Percentiles rank a stretch among this genome's conserved stretches.
Evolutionary conservation across 306 rosid species (phyloP).

Genomic region (Vigna angularis): DNA sequence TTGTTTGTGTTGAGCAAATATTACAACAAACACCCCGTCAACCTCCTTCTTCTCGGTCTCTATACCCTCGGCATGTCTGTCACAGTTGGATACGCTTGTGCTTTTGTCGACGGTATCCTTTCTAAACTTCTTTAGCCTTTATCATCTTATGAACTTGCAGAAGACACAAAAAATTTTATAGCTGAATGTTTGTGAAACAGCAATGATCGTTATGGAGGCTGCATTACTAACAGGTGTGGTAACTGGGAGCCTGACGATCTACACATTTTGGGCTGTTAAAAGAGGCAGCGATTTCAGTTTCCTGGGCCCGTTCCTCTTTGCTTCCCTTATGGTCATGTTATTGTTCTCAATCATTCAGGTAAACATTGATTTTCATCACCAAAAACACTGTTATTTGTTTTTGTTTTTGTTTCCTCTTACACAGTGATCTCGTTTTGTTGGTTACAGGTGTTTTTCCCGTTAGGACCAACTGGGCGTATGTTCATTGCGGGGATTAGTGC

Average conservation of each 20-base stretch:
- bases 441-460: slow-evolving; percentile 49
- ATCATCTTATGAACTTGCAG: no score
- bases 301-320: slow-evolving; percentile 69
- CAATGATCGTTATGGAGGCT: slow-evolving; percentile 52
- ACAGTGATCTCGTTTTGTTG: not conserved
- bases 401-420: not conserved
- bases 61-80: slow-evolving; percentile 57
- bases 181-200: slow-evolving; percentile 36
- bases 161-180: no score
- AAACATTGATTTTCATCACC: slow-evolving; percentile 4
- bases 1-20: slow-evolving; percentile 49
- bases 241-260: slow-evolving; percentile 50
- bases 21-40: slow-evolving; percentile 59
- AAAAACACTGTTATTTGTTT: not conserved
- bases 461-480: slow-evolving; percentile 56
- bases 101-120: slow-evolving; percentile 49
- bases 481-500: slow-evolving; percentile 49
- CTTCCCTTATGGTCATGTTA: slow-evolving; percentile 50
- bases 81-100: slow-evolving; percentile 52
- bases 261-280: slow-evolving; percentile 72
- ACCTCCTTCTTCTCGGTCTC: slow-evolving; percentile 51
- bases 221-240: slow-evolving; percentile 57
- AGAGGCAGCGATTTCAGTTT: slow-evolving; percentile 62
- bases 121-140: no score
- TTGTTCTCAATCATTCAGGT: slow-evolving; percentile 60